phyloP scores from a whole-genome alignment of 768 basidiomycete genomes.

The Auricularia auricula-judae region DNA sequence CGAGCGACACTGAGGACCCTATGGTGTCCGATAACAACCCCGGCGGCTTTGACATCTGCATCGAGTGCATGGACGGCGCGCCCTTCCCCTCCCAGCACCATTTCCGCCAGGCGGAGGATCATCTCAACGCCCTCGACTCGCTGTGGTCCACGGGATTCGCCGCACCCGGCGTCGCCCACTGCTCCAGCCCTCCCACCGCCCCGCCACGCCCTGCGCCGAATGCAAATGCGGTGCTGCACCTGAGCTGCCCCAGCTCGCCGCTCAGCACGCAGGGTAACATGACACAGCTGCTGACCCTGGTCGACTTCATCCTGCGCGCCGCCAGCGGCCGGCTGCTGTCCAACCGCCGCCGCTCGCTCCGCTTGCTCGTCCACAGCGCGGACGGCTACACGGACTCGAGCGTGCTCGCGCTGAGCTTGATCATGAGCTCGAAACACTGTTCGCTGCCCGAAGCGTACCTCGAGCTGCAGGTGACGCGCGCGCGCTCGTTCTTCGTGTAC shows the following conservation, averaged over 20 bases:
- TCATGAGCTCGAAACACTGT: constrained; percentile 66
- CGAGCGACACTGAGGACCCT: constrained; percentile 16
- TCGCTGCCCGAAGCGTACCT: constrained; percentile 84
- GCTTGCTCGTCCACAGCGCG: constrained; percentile 69
- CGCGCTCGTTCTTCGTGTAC: constrained; percentile 89
- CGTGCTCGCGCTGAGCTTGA: constrained; percentile 71
- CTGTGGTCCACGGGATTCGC: constrained; percentile 41
- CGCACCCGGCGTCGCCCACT: constrained; percentile 11
- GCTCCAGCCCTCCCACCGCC: constrained; percentile 23
- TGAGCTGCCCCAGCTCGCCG: constrained; percentile 53
- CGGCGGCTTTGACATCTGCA: constrained; percentile 68
- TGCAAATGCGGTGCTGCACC: constrained; percentile 34
- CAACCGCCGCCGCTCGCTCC: constrained; percentile 23
- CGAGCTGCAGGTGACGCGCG: constrained; percentile 52
- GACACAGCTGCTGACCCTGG: neutral
- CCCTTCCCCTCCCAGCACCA: constrained; percentile 60
- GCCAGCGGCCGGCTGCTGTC: constrained; percentile 4
- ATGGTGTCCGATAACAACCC: constrained; percentile 31
- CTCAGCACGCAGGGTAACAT: constrained; percentile 4
- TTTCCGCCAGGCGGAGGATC: constrained; percentile 65
- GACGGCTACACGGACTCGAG: constrained; percentile 93
- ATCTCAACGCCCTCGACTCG: constrained; percentile 51
- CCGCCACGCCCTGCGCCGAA: constrained; percentile 55
- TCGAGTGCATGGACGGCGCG: constrained; percentile 79
- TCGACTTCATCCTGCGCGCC: constrained; percentile 1